Evolutionary conservation across 1,284 basidiomycete genomes (phyloP).

Genomic region (Moesziomyces globuligerus): DNA sequence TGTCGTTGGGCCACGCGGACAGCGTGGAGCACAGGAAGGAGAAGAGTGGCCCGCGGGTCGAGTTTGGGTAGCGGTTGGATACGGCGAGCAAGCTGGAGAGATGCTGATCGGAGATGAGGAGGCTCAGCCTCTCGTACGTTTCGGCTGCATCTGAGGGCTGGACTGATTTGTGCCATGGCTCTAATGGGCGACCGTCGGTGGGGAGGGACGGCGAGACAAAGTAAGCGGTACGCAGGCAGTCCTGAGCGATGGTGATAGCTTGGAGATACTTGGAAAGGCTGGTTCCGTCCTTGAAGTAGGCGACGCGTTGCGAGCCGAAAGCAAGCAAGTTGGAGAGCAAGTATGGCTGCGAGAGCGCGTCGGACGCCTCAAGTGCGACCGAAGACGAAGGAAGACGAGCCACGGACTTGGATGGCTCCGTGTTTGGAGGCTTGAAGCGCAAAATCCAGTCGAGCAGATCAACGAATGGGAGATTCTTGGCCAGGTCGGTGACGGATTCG

Average conservation of each 20-base stretch:
- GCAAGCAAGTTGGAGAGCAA: slow-evolving; percentile 55
- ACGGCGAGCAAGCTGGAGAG: slow-evolving; percentile 47
- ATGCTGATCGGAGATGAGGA: slow-evolving; percentile 52
- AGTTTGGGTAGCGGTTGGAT: slow-evolving; percentile 53
- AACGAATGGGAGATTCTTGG: slow-evolving; percentile 49
- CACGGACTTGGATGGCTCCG: not conserved
- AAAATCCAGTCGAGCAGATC: slow-evolving; percentile 45
- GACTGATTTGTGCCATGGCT: not conserved
- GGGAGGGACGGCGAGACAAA: slow-evolving; percentile 23
- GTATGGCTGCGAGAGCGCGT: slow-evolving; percentile 34
- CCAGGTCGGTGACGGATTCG: slow-evolving; percentile 43
- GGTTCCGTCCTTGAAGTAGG: slow-evolving; percentile 43
- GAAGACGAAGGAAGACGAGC: not conserved
- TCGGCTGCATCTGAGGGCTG: slow-evolving; percentile 12
- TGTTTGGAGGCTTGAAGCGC: slow-evolving; percentile 7
- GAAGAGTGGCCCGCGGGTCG: slow-evolving; percentile 55
- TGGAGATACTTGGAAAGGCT: slow-evolving; percentile 48
- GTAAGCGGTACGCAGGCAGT: slow-evolving; percentile 34
- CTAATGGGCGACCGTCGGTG: not conserved
- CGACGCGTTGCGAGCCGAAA: slow-evolving; percentile 48
- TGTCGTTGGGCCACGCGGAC: slow-evolving; percentile 51
- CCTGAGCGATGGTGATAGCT: slow-evolving; percentile 54
- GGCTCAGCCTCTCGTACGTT: slow-evolving; percentile 49
- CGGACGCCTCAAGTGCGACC: slow-evolving; percentile 10
- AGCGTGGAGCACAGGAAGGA: slow-evolving; percentile 58